Base-by-base conservation (phyloP, 2,329 filamentous ascomycete species). In the Ophiosphaerella narmari region DNA sequence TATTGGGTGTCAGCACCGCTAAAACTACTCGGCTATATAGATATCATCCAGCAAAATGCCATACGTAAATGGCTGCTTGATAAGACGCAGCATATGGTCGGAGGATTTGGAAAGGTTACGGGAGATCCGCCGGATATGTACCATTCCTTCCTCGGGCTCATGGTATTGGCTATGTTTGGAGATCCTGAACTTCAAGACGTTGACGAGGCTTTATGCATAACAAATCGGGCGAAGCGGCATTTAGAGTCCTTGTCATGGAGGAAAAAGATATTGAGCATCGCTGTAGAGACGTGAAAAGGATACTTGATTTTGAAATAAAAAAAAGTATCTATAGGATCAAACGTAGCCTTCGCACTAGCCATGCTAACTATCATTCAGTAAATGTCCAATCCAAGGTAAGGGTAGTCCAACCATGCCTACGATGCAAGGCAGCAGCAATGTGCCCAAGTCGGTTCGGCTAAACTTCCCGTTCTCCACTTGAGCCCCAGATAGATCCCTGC, bases 121-220 rank as follows among this genome's bases (percentile, higher is more conserved):
- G 78, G 75, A 13, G 73, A 78, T 54, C 73, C 76, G 48, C 70
- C 75, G 75, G 87, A 90, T 74, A 80, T 97, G 23, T 90, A 96
- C 60, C 94, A 99, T 70, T 89, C 89, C 0, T 97, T 92, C 69
- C 82, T 97, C 26, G 94, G 91, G 0, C 81, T 97, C 31, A 89
- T 91, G 2, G 87, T 89, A 1, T 77, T 99, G 34, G 85, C 87
- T 0, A 82, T 90, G 13, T 82, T 91, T 70, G 84, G 85, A 7
- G 89, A 96, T 59, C 71, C 80, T 1, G 83, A 83, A 0, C 70
- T 97, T 33, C 88, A 87, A 55, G 74, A 77, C 16, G 80, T 96
- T 41, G 91, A 97, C 70, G 81, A 88, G 0, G 83, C 83, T 1
- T 76, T 97, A 43, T 96, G 91, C 65, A 83, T 93, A 34, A 91